phyloP scores from a whole-genome alignment of 108 stramenopile genomes.

The Skeletonema marinoi region DNA sequence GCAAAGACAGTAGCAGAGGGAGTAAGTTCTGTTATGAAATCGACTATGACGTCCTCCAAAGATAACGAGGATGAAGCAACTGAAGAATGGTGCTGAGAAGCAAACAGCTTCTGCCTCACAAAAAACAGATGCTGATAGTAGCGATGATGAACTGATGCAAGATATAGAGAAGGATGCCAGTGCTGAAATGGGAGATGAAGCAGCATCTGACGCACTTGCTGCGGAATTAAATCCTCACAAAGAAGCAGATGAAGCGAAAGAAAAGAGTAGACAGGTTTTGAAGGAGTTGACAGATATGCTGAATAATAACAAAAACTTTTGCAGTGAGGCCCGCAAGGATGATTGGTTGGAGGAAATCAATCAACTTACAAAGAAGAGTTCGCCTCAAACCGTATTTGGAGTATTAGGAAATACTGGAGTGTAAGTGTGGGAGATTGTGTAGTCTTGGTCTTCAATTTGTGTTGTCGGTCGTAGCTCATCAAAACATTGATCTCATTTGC shows the following conservation, averaged over 20 bases:
- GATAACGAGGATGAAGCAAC: neutral
- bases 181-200: neutral
- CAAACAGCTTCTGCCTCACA: neutral
- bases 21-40: too few relatives aligned
- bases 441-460: neutral
- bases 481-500: neutral
- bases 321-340: conserved; percentile 10
- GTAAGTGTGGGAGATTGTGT: neutral
- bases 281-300: conserved; percentile 17
- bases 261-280: conserved; percentile 25
- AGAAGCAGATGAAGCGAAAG: conserved; percentile 29
- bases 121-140: neutral
- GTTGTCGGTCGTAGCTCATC: too few relatives aligned
- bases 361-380: neutral
- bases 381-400: conserved; percentile 24
- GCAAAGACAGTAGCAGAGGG: neutral
- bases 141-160: neutral
- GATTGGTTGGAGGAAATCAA: conserved; percentile 34
- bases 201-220: neutral
- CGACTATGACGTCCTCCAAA: neutral
- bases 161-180: neutral
- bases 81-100: conserved; percentile 3
- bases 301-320: conserved; percentile 27
- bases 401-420: conserved; percentile 41
- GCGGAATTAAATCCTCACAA: conserved; percentile 18